phyloP scores from a whole-genome alignment of 1,284 basidiomycete species.

The Wolfiporia cocos region DNA sequence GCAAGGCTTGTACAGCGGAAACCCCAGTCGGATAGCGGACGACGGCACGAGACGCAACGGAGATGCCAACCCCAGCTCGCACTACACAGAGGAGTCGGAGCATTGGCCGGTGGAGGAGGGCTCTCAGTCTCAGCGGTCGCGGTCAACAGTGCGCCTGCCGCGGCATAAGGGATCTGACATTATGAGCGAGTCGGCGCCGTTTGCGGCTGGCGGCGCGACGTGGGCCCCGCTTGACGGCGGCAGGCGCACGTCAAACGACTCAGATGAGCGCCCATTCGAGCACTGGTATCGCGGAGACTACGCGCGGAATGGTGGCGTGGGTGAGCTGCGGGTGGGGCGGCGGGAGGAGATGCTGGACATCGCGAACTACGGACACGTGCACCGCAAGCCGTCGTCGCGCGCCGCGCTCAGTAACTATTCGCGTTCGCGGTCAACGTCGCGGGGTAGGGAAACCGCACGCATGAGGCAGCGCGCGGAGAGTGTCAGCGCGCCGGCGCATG shows the following conservation, averaged over 20 bases:
- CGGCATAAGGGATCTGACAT: conserved; percentile 32
- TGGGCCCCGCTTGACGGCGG: no score
- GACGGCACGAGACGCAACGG: conserved; percentile 10
- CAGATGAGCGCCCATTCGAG: conserved; percentile 72
- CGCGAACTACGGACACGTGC: conserved; percentile 66
- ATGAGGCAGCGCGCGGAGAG: conserved; percentile 51
- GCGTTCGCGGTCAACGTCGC: conserved; percentile 24
- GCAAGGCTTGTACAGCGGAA: no score
- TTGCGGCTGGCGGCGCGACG: no score
- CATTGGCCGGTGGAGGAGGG: conserved; percentile 23
- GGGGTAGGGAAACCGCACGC: conserved; percentile 17
- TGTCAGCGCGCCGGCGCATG: conserved; percentile 37
- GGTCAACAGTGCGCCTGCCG: conserved; percentile 23
- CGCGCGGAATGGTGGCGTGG: conserved; percentile 74
- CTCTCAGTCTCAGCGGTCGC: conserved; percentile 21
- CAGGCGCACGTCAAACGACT: conserved; percentile 57
- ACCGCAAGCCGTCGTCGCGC: conserved; percentile 20
- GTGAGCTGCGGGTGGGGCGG: conserved; percentile 64
- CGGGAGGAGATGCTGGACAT: conserved; percentile 77
- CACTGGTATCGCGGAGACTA: conserved; percentile 81
- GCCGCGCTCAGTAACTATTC: conserved; percentile 13
- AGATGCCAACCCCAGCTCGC: no score
- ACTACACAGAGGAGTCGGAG: no score
- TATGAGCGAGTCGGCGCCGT: conserved; percentile 38
- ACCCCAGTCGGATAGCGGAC: no score